Conservation (phyloP, 371 early-diverging fungal genomes). For the Mortierella sp. region DNA sequence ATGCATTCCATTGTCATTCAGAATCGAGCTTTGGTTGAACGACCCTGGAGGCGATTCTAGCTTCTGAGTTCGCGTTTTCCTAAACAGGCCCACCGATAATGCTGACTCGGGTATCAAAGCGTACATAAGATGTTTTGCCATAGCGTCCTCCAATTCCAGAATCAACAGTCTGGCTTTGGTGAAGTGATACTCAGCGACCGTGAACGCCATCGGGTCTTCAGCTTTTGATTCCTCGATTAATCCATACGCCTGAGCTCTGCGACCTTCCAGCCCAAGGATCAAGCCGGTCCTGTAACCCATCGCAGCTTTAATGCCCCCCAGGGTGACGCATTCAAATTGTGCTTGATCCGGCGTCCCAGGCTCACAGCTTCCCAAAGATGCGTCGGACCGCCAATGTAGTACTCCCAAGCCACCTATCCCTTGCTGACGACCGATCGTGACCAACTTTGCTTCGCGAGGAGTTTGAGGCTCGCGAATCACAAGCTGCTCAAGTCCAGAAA, state of each 20-base stretch:
- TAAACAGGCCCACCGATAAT: conserved; percentile 34
- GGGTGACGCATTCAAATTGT: conserved; percentile 44
- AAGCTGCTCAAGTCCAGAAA: conserved; percentile 62
- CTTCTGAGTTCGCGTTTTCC: conserved; percentile 12
- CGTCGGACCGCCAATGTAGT: background rate
- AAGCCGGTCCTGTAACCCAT: conserved; percentile 45
- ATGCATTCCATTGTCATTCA: background rate
- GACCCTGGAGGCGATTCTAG: background rate
- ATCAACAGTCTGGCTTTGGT: conserved; percentile 46
- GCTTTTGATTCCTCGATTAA: conserved; percentile 29
- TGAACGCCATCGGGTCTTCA: conserved; percentile 27
- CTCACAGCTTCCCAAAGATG: conserved; percentile 2
- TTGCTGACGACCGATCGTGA: conserved; percentile 6
- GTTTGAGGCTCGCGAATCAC: conserved; percentile 59
- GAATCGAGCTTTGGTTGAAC: background rate
- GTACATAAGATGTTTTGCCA: conserved; percentile 37
- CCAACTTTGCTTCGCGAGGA: conserved; percentile 56
- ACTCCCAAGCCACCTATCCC: background rate
- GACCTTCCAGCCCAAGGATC: conserved; percentile 29
- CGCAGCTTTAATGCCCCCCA: conserved; percentile 56
- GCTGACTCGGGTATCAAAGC: conserved; percentile 55
- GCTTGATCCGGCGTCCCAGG: conserved; percentile 32
- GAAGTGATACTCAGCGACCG: conserved; percentile 39
- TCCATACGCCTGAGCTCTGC: conserved; percentile 18
- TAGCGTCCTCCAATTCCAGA: conserved; percentile 39